Evolutionary conservation across 495 filamentous ascomycete species (phyloP), one percentile per base, ranked within the genome.

Genomic region (Aspergillus incahuasiensis): DNA sequence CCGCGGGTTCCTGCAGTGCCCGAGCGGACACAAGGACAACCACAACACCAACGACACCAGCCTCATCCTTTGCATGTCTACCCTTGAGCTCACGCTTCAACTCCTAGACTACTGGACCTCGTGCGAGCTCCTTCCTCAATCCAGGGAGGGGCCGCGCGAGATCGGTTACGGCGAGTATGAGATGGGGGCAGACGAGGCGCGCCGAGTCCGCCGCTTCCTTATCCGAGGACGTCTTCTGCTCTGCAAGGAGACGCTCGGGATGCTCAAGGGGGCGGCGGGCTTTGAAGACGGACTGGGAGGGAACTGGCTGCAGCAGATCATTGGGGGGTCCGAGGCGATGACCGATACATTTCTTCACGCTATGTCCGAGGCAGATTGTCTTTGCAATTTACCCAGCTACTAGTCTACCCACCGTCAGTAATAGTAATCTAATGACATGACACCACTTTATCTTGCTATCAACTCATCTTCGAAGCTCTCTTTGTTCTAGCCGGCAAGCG

Each of bases 101-200:
- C 38, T 75, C 3, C 67, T 77, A 39, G 68, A 70, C 34, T 68
- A 65, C 49, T 71, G 68, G 63, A 61, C 73, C 13, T 65, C 65
- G 28, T 68, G 67, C 15, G 67, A 69, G 51, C 63, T 50, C 55
- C 38, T 61, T 13, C 48, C 48, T 22, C 45, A 39, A 39, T 16
- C 56, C 48, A 22, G 47, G 45, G 34, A 43, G 21, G 19, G 28
- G 12, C 38, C 22, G 18, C 55, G 58, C 2, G 38, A 60, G 48
- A 61, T 74, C 34, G 61, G 63, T 19, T 75, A 75, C 50, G 73
- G 73, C 21, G 65, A 70, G 60, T 75, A 75, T 57, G 71, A 74
- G 54, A 56, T 69, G 21, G 59, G 63, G n/a, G 59, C 59, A 1
- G 68, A 72, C 13, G 73, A 75, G 43, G 67, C 66, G 22, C 63